Conservation (phyloP, 2,329 filamentous ascomycete species). For the Ophiostoma angusticollis region DNA sequence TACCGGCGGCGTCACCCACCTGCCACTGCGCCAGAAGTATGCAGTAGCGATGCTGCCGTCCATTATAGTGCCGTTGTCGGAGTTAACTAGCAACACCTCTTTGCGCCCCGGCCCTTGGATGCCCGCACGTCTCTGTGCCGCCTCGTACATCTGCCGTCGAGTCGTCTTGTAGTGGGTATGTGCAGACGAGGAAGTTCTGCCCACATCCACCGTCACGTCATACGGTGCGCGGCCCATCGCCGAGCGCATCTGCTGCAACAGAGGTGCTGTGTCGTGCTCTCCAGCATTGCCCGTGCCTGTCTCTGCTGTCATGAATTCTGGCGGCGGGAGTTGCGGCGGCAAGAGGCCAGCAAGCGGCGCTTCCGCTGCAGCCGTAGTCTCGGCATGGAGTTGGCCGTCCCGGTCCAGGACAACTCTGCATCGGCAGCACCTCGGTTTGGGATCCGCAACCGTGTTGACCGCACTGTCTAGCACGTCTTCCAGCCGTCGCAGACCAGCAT, state of each 20-base stretch:
- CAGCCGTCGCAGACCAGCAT: slow-evolving; percentile 31
- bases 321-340: slow-evolving; percentile 40
- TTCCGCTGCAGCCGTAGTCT: slow-evolving; percentile 24
- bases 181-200: slow-evolving; percentile 34
- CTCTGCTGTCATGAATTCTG: slow-evolving; percentile 19
- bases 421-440: slow-evolving; percentile 25
- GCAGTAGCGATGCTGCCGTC: slow-evolving; percentile 75
- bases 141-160: slow-evolving; percentile 55
- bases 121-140: slow-evolving; percentile 48
- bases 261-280: neutral
- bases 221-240: slow-evolving; percentile 21
- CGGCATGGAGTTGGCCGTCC: slow-evolving; percentile 34
- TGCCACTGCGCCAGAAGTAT: slow-evolving; percentile 60
- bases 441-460: neutral
- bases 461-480: slow-evolving; percentile 18
- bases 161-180: slow-evolving; percentile 85
- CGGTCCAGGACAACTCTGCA: slow-evolving; percentile 42
- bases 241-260: slow-evolving; percentile 11
- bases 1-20: slow-evolving; percentile 74
- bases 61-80: slow-evolving; percentile 51
- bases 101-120: slow-evolving; percentile 41
- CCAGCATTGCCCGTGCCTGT: neutral
- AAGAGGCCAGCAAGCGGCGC: slow-evolving; percentile 41
- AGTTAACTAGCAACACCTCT: slow-evolving; percentile 67
- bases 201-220: slow-evolving; percentile 31